Evolutionary conservation across 495 filamentous ascomycete genomes (phyloP).

Genomic region (Lindgomyces ingoldianus): DNA sequence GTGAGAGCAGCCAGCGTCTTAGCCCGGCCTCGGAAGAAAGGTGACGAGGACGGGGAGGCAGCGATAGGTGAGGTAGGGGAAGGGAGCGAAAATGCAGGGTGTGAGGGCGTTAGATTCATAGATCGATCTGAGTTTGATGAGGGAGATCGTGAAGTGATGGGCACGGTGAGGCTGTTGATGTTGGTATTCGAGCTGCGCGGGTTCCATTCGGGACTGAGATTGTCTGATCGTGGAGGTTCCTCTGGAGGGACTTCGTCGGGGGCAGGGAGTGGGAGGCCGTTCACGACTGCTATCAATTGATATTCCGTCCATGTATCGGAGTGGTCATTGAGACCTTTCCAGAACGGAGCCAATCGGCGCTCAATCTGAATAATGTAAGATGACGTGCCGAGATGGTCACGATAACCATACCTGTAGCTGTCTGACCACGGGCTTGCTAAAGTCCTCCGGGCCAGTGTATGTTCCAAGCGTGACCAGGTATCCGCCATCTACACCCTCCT

Average conservation of each 20-base stretch:
- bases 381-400: not conserved
- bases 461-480: constrained; percentile 92
- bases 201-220: constrained; percentile 45
- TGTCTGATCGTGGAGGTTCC: constrained; percentile 49
- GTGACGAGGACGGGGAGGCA: constrained; percentile 58
- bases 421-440: constrained; percentile 83
- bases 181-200: constrained; percentile 50
- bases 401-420: constrained; percentile 77
- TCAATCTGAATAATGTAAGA: constrained; percentile 66
- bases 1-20: constrained; percentile 87
- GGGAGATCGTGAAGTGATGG: constrained; percentile 71
- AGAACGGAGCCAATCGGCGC: constrained; percentile 88
- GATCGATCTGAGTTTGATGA: constrained; percentile 72
- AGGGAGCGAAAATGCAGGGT: constrained; percentile 52
- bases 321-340: constrained; percentile 89
- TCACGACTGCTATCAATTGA: constrained; percentile 87
- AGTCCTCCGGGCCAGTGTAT: constrained; percentile 90
- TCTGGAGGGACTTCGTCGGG: constrained; percentile 79
- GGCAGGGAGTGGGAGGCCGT: constrained; percentile 79
- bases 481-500: constrained; percentile 92
- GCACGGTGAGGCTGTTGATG: constrained; percentile 69
- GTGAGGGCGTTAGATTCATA: constrained; percentile 52
- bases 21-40: constrained; percentile 65
- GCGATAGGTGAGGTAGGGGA: constrained; percentile 49
- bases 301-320: constrained; percentile 87